Conservation (phyloP, 129 eudicot species). For the Artemisia tridentata region DNA sequence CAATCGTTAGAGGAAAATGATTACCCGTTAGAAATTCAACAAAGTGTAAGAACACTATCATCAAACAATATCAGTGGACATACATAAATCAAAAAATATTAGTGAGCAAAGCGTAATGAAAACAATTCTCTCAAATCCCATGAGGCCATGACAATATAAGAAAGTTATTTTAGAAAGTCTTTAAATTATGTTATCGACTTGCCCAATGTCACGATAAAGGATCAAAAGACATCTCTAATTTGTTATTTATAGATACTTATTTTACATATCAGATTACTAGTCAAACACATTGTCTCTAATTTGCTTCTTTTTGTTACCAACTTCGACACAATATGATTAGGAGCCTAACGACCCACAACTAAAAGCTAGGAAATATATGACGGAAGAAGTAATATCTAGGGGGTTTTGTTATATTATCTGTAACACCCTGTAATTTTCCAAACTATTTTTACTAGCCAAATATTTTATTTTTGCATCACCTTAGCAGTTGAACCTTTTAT, state of each 20-base stretch:
- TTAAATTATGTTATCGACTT: not conserved
- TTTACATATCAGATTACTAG: not conserved
- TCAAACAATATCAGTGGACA: conserved; percentile 48
- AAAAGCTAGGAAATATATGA: not conserved
- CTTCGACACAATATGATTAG: too few relatives aligned
- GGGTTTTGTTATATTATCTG: not conserved
- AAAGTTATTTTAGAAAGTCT: not conserved
- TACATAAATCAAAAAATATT: conserved; percentile 18
- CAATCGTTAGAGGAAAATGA: conserved; percentile 84
- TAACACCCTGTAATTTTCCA: too few relatives aligned
- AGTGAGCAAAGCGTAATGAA: conserved; percentile 5
- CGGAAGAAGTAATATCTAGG: not conserved
- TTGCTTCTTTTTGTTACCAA: too few relatives aligned
- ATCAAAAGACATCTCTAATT: too few relatives aligned
- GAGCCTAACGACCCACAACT: not conserved
- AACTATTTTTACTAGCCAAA: too few relatives aligned
- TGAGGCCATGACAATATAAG: not conserved
- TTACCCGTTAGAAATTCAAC: conserved; percentile 80
- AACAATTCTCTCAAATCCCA: too few relatives aligned
- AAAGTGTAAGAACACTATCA: conserved; percentile 81
- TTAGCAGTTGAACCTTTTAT: too few relatives aligned
- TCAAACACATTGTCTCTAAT: not conserved
- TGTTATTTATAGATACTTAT: not conserved
- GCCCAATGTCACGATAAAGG: not conserved
- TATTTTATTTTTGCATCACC: too few relatives aligned